Evolutionary conservation across 2,329 filamentous ascomycete species (phyloP).

Genomic region (Elsinoe arachidis): DNA sequence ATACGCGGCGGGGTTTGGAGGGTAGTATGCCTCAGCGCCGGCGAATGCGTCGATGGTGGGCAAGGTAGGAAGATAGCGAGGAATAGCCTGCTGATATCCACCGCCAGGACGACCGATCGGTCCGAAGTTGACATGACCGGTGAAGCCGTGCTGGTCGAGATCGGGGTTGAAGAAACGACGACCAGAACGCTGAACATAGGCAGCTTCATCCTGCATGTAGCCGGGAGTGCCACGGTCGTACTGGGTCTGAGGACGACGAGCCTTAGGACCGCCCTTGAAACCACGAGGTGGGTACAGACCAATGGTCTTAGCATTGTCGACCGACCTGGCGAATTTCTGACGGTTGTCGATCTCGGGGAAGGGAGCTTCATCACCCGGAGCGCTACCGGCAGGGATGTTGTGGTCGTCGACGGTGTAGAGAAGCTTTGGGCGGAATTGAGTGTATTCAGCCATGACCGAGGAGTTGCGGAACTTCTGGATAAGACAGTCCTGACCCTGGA

Average conservation of each 20-base stretch:
- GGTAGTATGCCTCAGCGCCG: slow-evolving; percentile 1
- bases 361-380: slow-evolving; percentile 58
- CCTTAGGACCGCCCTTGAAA: slow-evolving; percentile 62
- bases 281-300: slow-evolving; percentile 79
- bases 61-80: background rate
- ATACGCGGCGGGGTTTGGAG: background rate
- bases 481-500: slow-evolving; percentile 84
- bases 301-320: slow-evolving; percentile 77
- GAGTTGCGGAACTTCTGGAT: slow-evolving; percentile 96
- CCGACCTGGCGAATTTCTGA: slow-evolving; percentile 78
- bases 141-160: background rate
- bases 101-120: background rate
- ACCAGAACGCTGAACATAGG: slow-evolving; percentile 3
- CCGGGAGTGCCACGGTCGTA: slow-evolving; percentile 68
- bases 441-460: slow-evolving; percentile 82
- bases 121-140: background rate
- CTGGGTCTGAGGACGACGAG: slow-evolving; percentile 66
- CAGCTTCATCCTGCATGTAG: slow-evolving; percentile 25
- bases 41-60: background rate
- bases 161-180: background rate
- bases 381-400: slow-evolving; percentile 28
- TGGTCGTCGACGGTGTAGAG: slow-evolving; percentile 45
- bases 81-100: background rate
- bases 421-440: slow-evolving; percentile 77
- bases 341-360: slow-evolving; percentile 77